Conservation (phyloP, 2,329 filamentous ascomycete genomes). For the Epichloe sibirici region DNA sequence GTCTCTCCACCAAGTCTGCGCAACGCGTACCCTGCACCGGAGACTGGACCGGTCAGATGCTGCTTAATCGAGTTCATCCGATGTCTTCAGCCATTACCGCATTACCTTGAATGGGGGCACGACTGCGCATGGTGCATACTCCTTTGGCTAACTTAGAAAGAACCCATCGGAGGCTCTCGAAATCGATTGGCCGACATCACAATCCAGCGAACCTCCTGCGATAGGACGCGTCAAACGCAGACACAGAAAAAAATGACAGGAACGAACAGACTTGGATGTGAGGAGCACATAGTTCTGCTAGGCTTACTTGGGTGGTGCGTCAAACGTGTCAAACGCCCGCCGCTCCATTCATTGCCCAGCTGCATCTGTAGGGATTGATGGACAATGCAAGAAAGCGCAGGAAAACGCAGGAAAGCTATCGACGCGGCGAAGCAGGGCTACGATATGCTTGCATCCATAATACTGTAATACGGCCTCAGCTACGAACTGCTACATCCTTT, state of each 20-base stretch:
- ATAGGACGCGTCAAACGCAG: neutral
- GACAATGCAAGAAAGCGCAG: neutral
- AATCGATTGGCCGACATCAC: neutral
- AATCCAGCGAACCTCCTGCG: neutral
- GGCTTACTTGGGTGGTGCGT: neutral
- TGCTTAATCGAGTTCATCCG: neutral
- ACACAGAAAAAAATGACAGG: neutral
- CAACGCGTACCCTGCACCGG: too few species aligned
- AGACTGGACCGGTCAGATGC: neutral
- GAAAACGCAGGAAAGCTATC: neutral
- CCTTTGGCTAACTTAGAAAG: neutral
- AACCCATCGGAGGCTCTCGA: neutral
- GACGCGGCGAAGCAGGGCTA: neutral
- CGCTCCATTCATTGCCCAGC: neutral
- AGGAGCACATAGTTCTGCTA: neutral
- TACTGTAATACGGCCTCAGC: neutral
- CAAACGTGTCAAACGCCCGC: neutral
- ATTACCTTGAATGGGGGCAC: neutral
- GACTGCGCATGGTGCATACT: neutral
- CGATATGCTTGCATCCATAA: neutral
- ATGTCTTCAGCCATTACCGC: neutral
- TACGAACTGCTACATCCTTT: neutral
- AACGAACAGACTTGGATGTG: neutral
- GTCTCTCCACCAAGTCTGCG: too few species aligned
- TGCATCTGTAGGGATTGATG: neutral